Evolutionary conservation across 352 stramenopile genomes (phyloP), one percentile per base, ranked within the genome.

Genomic region (Thalassiosira ordinaria): DNA sequence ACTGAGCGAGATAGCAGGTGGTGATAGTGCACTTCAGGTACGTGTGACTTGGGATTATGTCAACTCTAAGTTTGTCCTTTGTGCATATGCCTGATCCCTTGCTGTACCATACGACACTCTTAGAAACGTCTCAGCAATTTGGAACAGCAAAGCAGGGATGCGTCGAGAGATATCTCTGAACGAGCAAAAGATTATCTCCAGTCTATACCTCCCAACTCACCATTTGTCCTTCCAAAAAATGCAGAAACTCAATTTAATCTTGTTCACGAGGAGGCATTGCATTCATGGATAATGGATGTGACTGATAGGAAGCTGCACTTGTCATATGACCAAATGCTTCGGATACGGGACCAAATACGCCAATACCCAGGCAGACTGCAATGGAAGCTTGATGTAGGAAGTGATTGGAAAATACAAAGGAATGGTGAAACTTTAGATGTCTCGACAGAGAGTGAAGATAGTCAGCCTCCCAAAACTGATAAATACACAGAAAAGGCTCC

Each of bases 361-460:
- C 33, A 75, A 6, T 76, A 91, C 74, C 78, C 86, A 27, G 35
- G 82, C 20, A 63, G 67, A 55, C 47, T 68, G 29, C 51, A 89
- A 76, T 94, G 89, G 89, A 86, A n/a, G 13, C 35, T 94, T 16
- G 78, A 91, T 73, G 46, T 94, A 57, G 86, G 88, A 3, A 60
- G 70, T 57, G 60, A 51, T 39, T 93, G 80, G 76, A 80, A 61
- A 57, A n/a, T 93, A 27, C 18, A 70, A 18, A 78, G 89, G 27
- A 81, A 88, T 55, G 89, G 89, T 13, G 46, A 75, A 29, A 49
- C 78, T 18, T 63, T 93, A 26, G 27, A 33, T 27, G n/a, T 91
- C 9, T 39, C 56, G 24, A 63, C 52, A 41, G 46, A 13, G 7
- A 55, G 55, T 47, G 35, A 61, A 62, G 9, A 52, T 20, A 55